Evolutionary conservation across 1,139 yeast genomes (phyloP).

Genomic region (Sugiyamaella japonica): DNA sequence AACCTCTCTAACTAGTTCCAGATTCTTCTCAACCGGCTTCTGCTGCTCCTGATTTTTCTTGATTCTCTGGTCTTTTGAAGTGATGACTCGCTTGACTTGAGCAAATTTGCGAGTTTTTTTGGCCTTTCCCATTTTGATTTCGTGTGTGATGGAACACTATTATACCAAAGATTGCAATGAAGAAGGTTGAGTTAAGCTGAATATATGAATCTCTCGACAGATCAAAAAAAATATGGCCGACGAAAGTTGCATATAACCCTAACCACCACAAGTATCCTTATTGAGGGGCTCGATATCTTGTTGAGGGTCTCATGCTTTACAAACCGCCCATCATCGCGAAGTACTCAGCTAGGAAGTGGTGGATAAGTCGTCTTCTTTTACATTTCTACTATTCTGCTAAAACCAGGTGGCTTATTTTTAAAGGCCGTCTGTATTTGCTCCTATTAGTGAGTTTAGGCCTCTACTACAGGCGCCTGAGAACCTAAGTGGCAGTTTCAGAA

Average conservation of each 20-base stretch:
- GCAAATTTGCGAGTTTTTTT: slow-evolving; percentile 96
- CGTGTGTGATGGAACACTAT: background rate
- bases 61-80: slow-evolving; percentile 57
- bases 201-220: background rate
- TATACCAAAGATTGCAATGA: background rate
- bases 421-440: background rate
- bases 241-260: background rate
- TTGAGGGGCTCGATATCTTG: background rate
- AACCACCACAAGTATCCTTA: background rate
- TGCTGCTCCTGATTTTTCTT: slow-evolving; percentile 44
- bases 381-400: too few relatives aligned
- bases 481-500: slow-evolving; percentile 7
- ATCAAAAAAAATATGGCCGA: background rate
- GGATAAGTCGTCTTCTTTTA: too few relatives aligned
- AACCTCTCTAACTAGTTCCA: slow-evolving; percentile 79
- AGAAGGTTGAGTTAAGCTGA: background rate
- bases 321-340: background rate
- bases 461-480: background rate
- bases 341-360: background rate
- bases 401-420: too few relatives aligned
- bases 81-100: slow-evolving; percentile 77
- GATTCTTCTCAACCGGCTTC: slow-evolving; percentile 51
- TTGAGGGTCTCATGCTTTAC: background rate
- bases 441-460: background rate
- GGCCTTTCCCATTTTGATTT: slow-evolving; percentile 74